Conservation (phyloP, 2,329 filamentous ascomycete genomes). For the Aureobasidium sp. region DNA sequence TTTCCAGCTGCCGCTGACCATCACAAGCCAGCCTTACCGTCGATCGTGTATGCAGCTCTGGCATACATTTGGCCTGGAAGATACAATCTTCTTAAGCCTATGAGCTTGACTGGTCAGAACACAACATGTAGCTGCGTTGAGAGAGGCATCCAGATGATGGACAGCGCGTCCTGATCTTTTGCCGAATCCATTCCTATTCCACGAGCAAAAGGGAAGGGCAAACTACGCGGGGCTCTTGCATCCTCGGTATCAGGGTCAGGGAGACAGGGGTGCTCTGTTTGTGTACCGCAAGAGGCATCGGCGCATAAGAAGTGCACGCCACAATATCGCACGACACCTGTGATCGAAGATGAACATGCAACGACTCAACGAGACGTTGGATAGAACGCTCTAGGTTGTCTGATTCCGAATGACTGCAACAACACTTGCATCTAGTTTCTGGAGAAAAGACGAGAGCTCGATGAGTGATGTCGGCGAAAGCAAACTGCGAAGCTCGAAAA, state of each 20-base stretch:
- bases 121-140: neutral
- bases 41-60: neutral
- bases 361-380: neutral
- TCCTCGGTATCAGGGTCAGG: neutral
- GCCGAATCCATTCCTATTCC: neutral
- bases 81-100: too few species aligned
- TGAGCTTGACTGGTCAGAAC: neutral
- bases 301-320: neutral
- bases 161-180: neutral
- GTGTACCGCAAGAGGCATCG: neutral
- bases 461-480: too few species aligned
- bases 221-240: neutral
- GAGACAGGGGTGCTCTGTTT: neutral
- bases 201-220: neutral
- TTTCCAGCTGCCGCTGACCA: neutral
- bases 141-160: neutral
- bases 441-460: too few species aligned
- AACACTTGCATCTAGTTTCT: too few species aligned
- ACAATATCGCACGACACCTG: constrained; percentile 2
- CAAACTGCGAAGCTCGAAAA: neutral
- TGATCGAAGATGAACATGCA: neutral
- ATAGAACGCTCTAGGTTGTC: neutral
- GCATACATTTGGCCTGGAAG: neutral
- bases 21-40: constrained; percentile 6
- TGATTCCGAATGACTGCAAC: too few species aligned